Evolutionary conservation across 768 basidiomycete genomes (phyloP).

Genomic region (Naganishia friedmannii): DNA sequence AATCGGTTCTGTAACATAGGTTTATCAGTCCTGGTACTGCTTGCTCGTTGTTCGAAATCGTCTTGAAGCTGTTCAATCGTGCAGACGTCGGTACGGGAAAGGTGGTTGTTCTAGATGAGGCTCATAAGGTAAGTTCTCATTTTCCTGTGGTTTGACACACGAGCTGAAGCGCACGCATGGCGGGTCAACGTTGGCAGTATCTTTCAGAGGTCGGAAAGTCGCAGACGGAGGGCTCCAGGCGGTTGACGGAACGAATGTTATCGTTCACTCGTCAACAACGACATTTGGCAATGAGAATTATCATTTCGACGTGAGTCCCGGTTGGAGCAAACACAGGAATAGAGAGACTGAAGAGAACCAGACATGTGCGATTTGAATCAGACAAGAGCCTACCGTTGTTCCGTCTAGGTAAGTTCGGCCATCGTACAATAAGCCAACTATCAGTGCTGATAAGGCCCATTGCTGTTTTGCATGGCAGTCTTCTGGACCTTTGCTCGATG

Average conservation of each 20-base stretch:
- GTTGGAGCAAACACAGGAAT: background rate
- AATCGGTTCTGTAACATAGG: background rate
- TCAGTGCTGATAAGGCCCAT: too few relatives aligned
- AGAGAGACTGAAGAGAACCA: too few relatives aligned
- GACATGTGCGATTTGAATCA: background rate
- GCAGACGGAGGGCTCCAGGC: conserved; percentile 27
- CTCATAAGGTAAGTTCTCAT: conserved; percentile 26
- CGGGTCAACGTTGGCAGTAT: conserved; percentile 15
- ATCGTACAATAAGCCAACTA: too few relatives aligned
- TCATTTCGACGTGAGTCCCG: conserved; percentile 26
- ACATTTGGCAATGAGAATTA: conserved; percentile 30
- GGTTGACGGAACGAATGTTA: conserved; percentile 27
- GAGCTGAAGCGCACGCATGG: background rate
- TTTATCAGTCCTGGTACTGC: conserved; percentile 29
- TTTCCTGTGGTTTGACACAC: background rate
- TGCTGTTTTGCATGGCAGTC: background rate
- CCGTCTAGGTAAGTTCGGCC: conserved; percentile 28
- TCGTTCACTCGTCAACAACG: conserved; percentile 29
- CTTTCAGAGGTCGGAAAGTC: conserved; percentile 19
- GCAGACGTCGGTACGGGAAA: conserved; percentile 23
- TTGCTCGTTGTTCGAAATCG: conserved; percentile 31
- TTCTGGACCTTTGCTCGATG: conserved; percentile 28
- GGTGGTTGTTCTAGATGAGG: conserved; percentile 29
- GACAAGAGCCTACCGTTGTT: conserved; percentile 30
- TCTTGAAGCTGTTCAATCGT: conserved; percentile 30